Conservation (phyloP, 768 basidiomycete species). For the Ephemerocybe angulata region DNA sequence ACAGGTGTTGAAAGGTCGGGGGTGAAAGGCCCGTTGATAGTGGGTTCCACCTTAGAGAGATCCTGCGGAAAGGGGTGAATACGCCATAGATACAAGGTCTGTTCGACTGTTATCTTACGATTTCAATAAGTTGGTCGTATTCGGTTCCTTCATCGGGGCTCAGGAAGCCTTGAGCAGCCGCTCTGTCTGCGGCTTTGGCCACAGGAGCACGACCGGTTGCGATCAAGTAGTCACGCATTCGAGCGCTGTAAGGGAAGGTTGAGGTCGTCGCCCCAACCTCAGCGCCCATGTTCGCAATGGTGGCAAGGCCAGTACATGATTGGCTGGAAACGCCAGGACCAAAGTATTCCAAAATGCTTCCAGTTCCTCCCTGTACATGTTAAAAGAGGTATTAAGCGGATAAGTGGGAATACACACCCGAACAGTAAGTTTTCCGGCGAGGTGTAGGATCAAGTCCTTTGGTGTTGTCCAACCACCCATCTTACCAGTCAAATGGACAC, state of each 20-base stretch:
- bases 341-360: constrained; percentile 94
- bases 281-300: constrained; percentile 98
- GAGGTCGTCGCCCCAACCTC: constrained; percentile 99
- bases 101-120: constrained; percentile 50
- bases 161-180: constrained; percentile 75
- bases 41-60: constrained; percentile 84
- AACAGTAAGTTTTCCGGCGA: constrained; percentile 93
- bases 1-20: constrained; percentile 94
- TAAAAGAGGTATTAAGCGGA: constrained; percentile 3
- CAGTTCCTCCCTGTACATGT: constrained; percentile 81
- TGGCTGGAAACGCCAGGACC: constrained; percentile 86
- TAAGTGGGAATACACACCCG: constrained; percentile 49
- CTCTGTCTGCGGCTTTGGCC: constrained; percentile 81
- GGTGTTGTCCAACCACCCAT: constrained; percentile 90
- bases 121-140: constrained; percentile 93
- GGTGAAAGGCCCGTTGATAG: constrained; percentile 95
- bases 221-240: constrained; percentile 85
- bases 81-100: constrained; percentile 5
- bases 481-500: constrained; percentile 84
- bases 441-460: constrained; percentile 92
- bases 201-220: constrained; percentile 88
- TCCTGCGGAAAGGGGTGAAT: constrained; percentile 48
- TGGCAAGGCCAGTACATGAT: constrained; percentile 94
- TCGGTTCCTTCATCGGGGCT: constrained; percentile 81
- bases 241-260: constrained; percentile 90